phyloP scores from a whole-genome alignment of 768 basidiomycete species.

The Kockovaella imperatae region DNA sequence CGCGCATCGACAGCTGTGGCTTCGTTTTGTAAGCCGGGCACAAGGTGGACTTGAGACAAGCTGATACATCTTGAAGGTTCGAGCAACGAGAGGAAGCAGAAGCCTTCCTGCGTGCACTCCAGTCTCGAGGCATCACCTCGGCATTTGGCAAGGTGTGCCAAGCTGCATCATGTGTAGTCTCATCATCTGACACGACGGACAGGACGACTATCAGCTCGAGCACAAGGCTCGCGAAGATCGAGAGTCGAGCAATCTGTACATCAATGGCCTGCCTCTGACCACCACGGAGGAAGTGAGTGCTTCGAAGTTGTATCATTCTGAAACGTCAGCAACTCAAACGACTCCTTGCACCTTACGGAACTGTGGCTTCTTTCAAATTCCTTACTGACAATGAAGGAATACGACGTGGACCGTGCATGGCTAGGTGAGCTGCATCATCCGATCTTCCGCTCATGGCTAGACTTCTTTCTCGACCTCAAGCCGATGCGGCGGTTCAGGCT shows the following conservation, averaged over 20 bases:
- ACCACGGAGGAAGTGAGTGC: conserved; percentile 17
- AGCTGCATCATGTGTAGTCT: neutral
- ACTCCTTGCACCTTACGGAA: conserved; percentile 1
- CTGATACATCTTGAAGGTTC: conserved; percentile 9
- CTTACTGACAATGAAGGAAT: conserved; percentile 22
- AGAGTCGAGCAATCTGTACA: conserved; percentile 27
- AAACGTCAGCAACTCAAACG: neutral
- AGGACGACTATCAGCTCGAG: conserved; percentile 35
- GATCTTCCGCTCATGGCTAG: conserved; percentile 3
- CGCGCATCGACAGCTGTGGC: conserved; percentile 12
- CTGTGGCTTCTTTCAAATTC: conserved; percentile 19
- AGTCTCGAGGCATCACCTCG: conserved; percentile 9
- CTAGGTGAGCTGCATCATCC: conserved; percentile 8
- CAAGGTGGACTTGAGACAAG: neutral
- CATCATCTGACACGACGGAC: neutral
- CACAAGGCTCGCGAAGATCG: conserved; percentile 27
- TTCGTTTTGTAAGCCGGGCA: conserved; percentile 21
- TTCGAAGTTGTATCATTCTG: neutral
- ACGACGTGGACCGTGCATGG: conserved; percentile 22
- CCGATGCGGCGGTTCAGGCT: conserved; percentile 20
- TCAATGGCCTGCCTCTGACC: conserved; percentile 20
- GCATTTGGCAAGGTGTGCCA: conserved; percentile 28
- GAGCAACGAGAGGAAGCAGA: conserved; percentile 18
- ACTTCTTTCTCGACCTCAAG: conserved; percentile 21
- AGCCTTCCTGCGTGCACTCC: conserved; percentile 18